A percentile compares a stretch with the other conserved stretches of the same genome.
phyloP scores from a whole-genome alignment of 495 filamentous ascomycete species.

The Penicillium psychrofluorescens region DNA sequence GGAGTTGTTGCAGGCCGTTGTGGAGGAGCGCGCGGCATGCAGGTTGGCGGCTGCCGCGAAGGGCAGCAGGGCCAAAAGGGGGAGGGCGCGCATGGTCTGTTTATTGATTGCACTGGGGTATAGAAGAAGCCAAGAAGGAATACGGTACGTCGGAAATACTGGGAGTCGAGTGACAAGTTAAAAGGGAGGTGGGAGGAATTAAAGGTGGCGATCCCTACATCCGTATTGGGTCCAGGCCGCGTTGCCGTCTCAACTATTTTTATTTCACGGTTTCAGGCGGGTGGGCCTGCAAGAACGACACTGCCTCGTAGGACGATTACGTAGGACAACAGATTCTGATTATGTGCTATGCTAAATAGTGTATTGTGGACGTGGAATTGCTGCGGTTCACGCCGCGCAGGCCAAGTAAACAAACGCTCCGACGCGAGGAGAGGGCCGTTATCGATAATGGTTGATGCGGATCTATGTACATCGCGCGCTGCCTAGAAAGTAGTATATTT shows the following conservation, averaged over 20 bases:
- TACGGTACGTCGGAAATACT: neutral
- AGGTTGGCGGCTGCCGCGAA: conserved; percentile 20
- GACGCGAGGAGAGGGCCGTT: too few species aligned
- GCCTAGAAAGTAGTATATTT: too few species aligned
- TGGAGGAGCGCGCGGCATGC: conserved; percentile 14
- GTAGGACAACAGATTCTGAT: too few species aligned
- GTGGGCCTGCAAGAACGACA: too few species aligned
- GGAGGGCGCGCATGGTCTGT: conserved; percentile 19
- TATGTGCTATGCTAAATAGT: too few species aligned
- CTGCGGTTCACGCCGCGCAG: too few species aligned
- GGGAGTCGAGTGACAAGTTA: neutral
- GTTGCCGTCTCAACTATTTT: conserved; percentile 33
- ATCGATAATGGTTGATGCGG: too few species aligned
- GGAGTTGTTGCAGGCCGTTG: conserved; percentile 55
- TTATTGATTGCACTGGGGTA: too few species aligned
- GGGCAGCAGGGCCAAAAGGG: conserved; percentile 24
- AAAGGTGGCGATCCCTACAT: conserved; percentile 9
- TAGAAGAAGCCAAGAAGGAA: neutral
- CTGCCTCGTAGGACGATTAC: too few species aligned
- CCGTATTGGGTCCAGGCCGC: conserved; percentile 21
- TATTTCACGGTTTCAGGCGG: conserved; percentile 1
- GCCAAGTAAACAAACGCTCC: too few species aligned
- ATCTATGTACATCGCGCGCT: too few species aligned
- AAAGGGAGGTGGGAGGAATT: conserved; percentile 9
- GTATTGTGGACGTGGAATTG: too few species aligned